Evolutionary conservation across 371 early-diverging fungal genomes (phyloP).

Genomic region (Circinella minor): DNA sequence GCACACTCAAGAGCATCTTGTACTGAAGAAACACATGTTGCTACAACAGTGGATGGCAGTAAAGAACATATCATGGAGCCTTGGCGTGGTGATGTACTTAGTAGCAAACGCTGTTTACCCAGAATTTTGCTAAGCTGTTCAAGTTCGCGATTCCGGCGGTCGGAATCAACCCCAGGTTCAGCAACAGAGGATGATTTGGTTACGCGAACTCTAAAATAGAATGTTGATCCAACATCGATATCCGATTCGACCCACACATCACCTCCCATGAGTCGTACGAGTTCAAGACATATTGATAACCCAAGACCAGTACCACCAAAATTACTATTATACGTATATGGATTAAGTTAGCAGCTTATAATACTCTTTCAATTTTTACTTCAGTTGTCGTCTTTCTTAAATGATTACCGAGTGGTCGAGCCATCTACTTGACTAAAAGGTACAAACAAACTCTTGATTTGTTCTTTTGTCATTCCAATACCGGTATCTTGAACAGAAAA

Average conservation of each 20-base stretch:
- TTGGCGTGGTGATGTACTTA: constrained; percentile 26
- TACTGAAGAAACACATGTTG: constrained; percentile 15
- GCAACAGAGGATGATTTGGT: constrained; percentile 38
- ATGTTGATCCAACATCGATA: constrained; percentile 56
- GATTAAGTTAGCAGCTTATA: neutral
- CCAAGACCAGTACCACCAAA: constrained; percentile 73
- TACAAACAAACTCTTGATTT: constrained; percentile 58
- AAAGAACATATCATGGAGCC: constrained; percentile 34
- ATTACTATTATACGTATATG: constrained; percentile 19
- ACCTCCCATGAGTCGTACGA: constrained; percentile 63
- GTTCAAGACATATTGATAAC: constrained; percentile 60
- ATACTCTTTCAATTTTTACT: too few species aligned
- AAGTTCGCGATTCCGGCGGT: constrained; percentile 29
- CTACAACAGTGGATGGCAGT: constrained; percentile 27
- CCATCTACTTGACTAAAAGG: constrained; percentile 65
- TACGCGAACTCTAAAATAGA: constrained; percentile 52
- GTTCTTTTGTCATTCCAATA: constrained; percentile 46
- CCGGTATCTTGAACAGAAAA: constrained; percentile 56
- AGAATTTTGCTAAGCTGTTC: constrained; percentile 27
- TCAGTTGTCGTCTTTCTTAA: too few species aligned
- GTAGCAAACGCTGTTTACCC: constrained; percentile 41
- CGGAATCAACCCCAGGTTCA: constrained; percentile 29
- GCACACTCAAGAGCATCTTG: constrained; percentile 23
- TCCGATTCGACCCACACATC: constrained; percentile 53
- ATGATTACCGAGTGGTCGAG: constrained; percentile 51